Percentiles rank a stretch among this genome's conserved stretches.
These are phyloP conservation scores for Craspedostauros australis DNA, from an alignment of 108 stramenopile species.

Conservation along the genomic window DNA sequence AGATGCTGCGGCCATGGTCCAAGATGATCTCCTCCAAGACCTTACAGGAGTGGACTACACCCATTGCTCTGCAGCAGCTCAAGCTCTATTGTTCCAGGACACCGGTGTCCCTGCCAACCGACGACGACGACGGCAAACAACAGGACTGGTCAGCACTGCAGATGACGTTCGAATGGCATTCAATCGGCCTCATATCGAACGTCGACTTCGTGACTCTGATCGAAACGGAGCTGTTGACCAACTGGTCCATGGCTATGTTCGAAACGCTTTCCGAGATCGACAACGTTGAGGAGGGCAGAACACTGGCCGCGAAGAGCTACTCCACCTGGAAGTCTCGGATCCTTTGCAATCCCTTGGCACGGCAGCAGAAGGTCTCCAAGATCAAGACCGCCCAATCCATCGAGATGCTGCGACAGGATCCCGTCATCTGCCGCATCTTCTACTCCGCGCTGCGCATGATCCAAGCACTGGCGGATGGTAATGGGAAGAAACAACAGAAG, in stretches of 20 bases:
- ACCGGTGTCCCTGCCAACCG: no score
- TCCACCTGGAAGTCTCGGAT: constrained; percentile 43
- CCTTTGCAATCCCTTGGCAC: constrained; percentile 5
- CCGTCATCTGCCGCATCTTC: constrained; percentile 57
- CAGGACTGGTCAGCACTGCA: constrained; percentile 34
- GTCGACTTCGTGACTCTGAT: constrained; percentile 63
- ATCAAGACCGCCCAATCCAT: not conserved
- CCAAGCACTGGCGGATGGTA: no score
- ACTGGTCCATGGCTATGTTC: constrained; percentile 39
- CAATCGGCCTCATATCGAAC: constrained; percentile 36
- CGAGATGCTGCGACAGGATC: constrained; percentile 36
- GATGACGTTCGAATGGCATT: constrained; percentile 35
- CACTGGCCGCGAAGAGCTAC: constrained; percentile 39
- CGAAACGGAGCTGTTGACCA: constrained; percentile 60
- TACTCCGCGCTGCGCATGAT: constrained; percentile 64
- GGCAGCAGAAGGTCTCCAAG: not conserved
- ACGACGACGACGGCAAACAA: no score
- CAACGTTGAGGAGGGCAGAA: constrained; percentile 9
- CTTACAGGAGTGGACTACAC: no score
- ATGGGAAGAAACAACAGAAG: no score
- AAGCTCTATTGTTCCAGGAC: no score
- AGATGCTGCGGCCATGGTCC: no score
- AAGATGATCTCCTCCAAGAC: no score
- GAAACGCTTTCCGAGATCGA: not conserved
- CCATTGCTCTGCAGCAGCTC: no score